Conservation (phyloP, 169 alveolate species). For the Plasmodium gaboni region DNA sequence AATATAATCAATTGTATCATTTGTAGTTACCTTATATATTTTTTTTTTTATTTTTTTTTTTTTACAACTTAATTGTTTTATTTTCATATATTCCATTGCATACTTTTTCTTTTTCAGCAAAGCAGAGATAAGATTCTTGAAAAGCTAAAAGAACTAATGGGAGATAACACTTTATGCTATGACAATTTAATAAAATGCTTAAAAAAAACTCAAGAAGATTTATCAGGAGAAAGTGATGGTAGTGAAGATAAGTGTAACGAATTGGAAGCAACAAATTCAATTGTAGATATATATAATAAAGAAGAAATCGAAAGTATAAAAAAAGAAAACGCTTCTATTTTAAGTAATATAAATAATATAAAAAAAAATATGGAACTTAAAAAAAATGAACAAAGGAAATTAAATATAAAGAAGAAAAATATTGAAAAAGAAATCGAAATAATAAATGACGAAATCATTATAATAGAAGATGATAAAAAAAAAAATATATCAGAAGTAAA, state of each 20-base stretch:
- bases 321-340: slow-evolving; percentile 13
- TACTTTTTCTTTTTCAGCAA: slow-evolving; percentile 2
- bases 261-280: slow-evolving; percentile 3
- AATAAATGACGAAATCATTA: slow-evolving; percentile 55
- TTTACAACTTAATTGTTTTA: neutral
- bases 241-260: neutral
- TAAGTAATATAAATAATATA: slow-evolving; percentile 30
- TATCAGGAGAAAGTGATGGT: slow-evolving; percentile 20
- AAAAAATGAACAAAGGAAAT: slow-evolving; percentile 65
- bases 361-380: slow-evolving; percentile 48
- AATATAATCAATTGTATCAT: neutral
- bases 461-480: slow-evolving; percentile 63
- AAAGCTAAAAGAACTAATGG: slow-evolving; percentile 26
- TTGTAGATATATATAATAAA: slow-evolving; percentile 20
- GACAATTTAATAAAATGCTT: slow-evolving; percentile 13
- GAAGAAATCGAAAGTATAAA: slow-evolving; percentile 46
- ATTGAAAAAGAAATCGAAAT: slow-evolving; percentile 49
- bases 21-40: neutral
- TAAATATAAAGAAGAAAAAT: slow-evolving; percentile 30
- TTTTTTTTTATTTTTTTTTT: neutral
- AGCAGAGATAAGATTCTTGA: slow-evolving; percentile 22
- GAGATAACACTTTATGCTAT: slow-evolving; percentile 24
- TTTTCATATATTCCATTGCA: neutral
- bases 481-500: slow-evolving; percentile 60
- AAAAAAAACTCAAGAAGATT: slow-evolving; percentile 23